Evolutionary conservation across 2,329 filamentous ascomycete genomes (phyloP).

Genomic region (Raffaelea albimanens): DNA sequence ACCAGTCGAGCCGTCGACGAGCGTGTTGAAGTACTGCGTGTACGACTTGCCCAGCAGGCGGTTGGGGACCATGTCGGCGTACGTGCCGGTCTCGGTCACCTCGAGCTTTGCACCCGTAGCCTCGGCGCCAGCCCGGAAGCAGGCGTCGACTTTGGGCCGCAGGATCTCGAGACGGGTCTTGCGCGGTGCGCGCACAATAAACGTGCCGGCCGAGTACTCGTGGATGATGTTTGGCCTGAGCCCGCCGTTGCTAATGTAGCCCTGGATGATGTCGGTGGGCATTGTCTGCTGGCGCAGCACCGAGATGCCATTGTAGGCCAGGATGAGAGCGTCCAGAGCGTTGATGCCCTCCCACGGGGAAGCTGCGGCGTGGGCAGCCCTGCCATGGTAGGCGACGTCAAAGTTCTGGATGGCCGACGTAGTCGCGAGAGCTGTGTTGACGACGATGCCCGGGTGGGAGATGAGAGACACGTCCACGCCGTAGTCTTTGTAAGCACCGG

Average conservation of each 20-base stretch:
- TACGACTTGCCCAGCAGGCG: conserved; percentile 35
- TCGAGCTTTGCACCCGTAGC: conserved; percentile 38
- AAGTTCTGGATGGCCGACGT: conserved; percentile 42
- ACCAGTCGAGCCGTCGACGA: conserved; percentile 13
- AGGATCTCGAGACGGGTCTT: conserved; percentile 29
- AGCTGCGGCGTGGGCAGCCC: conserved; percentile 45
- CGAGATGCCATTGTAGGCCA: conserved; percentile 36
- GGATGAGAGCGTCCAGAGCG: conserved; percentile 46
- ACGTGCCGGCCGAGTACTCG: conserved; percentile 33
- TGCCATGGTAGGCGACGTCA: conserved; percentile 42
- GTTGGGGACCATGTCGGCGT: conserved; percentile 48
- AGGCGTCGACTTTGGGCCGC: conserved; percentile 29
- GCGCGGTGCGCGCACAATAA: conserved; percentile 33
- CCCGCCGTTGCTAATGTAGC: conserved; percentile 44
- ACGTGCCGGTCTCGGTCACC: conserved; percentile 31
- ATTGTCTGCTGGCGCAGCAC: conserved; percentile 46
- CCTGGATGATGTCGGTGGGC: conserved; percentile 39
- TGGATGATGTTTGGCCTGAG: conserved; percentile 48
- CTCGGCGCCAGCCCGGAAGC: conserved; percentile 28
- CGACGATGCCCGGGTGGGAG: conserved; percentile 31
- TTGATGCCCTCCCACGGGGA: conserved; percentile 52
- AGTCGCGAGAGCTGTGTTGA: conserved; percentile 36
- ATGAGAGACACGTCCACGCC: conserved; percentile 28
- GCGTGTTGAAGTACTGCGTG: conserved; percentile 32
- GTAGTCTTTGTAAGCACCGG: conserved; percentile 32